Evolutionary conservation across 441 rosid genomes (phyloP).

Genomic region (Corymbia calophylla): DNA sequence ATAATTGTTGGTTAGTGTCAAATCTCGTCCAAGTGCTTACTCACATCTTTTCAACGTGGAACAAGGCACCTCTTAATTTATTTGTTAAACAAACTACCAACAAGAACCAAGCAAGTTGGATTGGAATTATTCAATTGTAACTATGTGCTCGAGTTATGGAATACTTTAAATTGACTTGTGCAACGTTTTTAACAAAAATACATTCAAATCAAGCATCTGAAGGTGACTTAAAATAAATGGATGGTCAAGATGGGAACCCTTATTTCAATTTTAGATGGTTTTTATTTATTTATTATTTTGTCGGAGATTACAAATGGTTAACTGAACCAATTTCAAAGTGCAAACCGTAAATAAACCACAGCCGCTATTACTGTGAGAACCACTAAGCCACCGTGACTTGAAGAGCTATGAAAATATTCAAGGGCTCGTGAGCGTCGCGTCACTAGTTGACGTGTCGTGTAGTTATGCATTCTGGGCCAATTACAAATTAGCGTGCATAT

Average conservation of each 20-base stretch:
- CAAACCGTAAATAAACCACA: no score
- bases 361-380: background rate
- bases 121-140: background rate
- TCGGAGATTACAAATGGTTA: background rate
- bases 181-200: background rate
- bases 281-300: no score
- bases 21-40: no score
- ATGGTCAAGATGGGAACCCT: no score
- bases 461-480: background rate
- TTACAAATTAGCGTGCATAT: no score
- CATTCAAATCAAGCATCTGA: background rate
- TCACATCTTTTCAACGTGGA: rapidly evolving
- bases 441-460: background rate
- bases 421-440: background rate
- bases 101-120: background rate
- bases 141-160: background rate
- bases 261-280: no score
- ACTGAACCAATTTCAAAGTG: background rate
- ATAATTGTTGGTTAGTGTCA: no score
- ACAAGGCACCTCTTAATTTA: no score
- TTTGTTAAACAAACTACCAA: no score
- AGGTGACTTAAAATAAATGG: no score
- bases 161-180: background rate
- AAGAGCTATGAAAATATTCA: background rate
- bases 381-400: background rate